Percentiles rank a stretch among this genome's conserved stretches.
These are phyloP conservation scores for Cercospora sojina DNA, from an alignment of 2,329 filamentous ascomycete species.

Conservation along the genomic window DNA sequence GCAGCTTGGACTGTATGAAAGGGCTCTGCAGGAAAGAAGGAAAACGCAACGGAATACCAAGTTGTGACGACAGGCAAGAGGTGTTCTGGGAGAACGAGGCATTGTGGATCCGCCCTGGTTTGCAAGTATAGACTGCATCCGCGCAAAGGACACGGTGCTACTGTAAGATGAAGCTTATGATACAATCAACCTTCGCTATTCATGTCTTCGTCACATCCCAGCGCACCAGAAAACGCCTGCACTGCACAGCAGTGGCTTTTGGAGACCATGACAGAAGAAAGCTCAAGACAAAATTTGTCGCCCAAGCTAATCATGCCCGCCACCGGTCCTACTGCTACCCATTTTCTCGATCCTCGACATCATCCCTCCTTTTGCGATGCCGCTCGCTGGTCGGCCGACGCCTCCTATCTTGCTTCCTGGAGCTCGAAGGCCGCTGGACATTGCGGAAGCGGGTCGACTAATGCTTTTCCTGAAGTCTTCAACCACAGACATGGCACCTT, in stretches of 20 bases:
- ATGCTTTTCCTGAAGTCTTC: slow-evolving; percentile 58
- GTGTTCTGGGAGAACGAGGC: background rate
- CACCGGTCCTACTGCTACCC: slow-evolving; percentile 12
- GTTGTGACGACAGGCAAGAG: background rate
- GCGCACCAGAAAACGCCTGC: slow-evolving; percentile 3
- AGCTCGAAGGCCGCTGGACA: slow-evolving; percentile 52
- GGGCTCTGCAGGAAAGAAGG: slow-evolving; percentile 56
- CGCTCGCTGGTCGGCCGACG: slow-evolving; percentile 10
- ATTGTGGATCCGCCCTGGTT: background rate
- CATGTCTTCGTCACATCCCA: slow-evolving; percentile 5
- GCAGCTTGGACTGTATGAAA: slow-evolving; percentile 79
- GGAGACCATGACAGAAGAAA: background rate
- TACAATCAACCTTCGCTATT: slow-evolving; percentile 7
- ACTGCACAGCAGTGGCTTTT: background rate
- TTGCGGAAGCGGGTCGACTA: slow-evolving; percentile 50
- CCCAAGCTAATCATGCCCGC: background rate
- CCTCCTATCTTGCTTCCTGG: slow-evolving; percentile 55
- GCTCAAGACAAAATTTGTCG: background rate
- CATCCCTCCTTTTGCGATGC: slow-evolving; percentile 16
- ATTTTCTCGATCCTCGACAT: slow-evolving; percentile 22
- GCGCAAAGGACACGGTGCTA: background rate
- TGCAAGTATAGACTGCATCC: background rate
- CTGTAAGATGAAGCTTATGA: background rate
- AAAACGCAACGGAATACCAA: slow-evolving; percentile 21
- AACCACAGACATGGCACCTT: slow-evolving; percentile 42